These are phyloP conservation scores for Kwoniella shivajii DNA, from an alignment of 1,284 basidiomycete genomes.

Conservation along the genomic window DNA sequence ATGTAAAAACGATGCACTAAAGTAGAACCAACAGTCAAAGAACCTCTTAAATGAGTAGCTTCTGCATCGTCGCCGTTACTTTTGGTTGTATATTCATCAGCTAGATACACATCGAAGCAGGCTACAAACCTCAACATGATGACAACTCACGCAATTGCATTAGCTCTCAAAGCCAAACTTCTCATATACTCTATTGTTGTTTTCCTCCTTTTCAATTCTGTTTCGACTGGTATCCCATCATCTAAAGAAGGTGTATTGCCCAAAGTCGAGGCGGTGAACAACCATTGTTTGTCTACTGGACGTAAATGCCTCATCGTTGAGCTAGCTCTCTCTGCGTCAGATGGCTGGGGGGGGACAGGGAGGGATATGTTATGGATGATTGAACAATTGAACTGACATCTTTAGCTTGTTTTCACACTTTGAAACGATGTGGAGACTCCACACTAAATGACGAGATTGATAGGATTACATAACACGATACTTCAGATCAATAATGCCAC, in stretches of 20 bases:
- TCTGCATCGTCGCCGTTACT: conserved; percentile 14
- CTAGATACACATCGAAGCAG: neutral
- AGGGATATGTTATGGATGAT: neutral
- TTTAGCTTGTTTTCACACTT: too few relatives aligned
- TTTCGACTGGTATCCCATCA: conserved; percentile 27
- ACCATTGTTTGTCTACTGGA: conserved; percentile 41
- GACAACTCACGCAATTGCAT: conserved; percentile 1
- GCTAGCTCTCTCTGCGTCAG: too few relatives aligned
- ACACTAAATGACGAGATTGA: too few relatives aligned
- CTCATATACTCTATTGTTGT: conserved; percentile 32
- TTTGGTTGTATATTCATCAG: too few relatives aligned
- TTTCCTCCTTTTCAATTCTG: conserved; percentile 39
- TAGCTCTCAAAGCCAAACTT: conserved; percentile 23
- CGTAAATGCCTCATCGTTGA: conserved; percentile 33
- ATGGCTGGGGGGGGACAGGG: neutral
- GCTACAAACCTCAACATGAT: conserved; percentile 7
- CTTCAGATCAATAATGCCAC: too few relatives aligned
- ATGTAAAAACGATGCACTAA: conserved; percentile 95
- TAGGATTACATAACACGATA: too few relatives aligned
- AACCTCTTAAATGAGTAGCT: conserved; percentile 23
- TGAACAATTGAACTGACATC: too few relatives aligned
- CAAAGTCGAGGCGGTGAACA: conserved; percentile 30
- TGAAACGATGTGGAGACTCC: too few relatives aligned
- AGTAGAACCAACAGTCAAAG: conserved; percentile 76
- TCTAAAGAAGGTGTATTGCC: conserved; percentile 36